Evolutionary conservation across 2,329 filamentous ascomycete genomes (phyloP).

Genomic region (Zymoseptoria crescenta): DNA sequence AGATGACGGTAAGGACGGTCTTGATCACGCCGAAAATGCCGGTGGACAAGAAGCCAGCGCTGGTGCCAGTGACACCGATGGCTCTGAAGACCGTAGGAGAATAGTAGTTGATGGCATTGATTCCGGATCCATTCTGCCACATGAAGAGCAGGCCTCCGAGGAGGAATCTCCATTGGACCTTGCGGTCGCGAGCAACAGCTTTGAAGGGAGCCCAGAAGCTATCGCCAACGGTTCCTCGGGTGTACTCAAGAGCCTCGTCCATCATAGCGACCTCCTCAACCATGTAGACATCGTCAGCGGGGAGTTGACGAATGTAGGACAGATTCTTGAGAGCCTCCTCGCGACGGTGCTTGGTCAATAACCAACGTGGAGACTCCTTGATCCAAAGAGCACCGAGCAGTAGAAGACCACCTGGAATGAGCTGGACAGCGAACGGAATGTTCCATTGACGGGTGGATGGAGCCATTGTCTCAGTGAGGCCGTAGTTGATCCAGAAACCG

Average conservation of each 20-base stretch:
- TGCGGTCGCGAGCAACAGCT: slow-evolving; percentile 46
- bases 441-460: slow-evolving; percentile 39
- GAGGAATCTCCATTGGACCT: slow-evolving; percentile 63
- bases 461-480: slow-evolving; percentile 36
- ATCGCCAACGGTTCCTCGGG: slow-evolving; percentile 54
- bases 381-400: slow-evolving; percentile 37
- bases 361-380: slow-evolving; percentile 39
- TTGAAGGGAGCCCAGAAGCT: slow-evolving; percentile 70
- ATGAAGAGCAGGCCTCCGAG: slow-evolving; percentile 68
- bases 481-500: slow-evolving; percentile 45
- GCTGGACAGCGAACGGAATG: slow-evolving; percentile 53
- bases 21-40: slow-evolving; percentile 73
- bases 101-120: slow-evolving; percentile 75
- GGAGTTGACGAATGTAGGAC: slow-evolving; percentile 58
- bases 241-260: slow-evolving; percentile 60
- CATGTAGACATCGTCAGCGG: slow-evolving; percentile 55
- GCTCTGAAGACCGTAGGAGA: slow-evolving; percentile 60
- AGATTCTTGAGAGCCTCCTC: slow-evolving; percentile 37
- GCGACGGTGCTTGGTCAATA: slow-evolving; percentile 35
- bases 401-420: slow-evolving; percentile 58
- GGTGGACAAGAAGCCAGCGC: slow-evolving; percentile 56
- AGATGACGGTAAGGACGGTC: slow-evolving; percentile 59
- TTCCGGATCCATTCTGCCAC: slow-evolving; percentile 69
- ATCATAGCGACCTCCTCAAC: slow-evolving; percentile 65
- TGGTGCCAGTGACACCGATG: slow-evolving; percentile 55